phyloP scores from a whole-genome alignment of 805 yeast genomes.

The Candida nitratophila region DNA sequence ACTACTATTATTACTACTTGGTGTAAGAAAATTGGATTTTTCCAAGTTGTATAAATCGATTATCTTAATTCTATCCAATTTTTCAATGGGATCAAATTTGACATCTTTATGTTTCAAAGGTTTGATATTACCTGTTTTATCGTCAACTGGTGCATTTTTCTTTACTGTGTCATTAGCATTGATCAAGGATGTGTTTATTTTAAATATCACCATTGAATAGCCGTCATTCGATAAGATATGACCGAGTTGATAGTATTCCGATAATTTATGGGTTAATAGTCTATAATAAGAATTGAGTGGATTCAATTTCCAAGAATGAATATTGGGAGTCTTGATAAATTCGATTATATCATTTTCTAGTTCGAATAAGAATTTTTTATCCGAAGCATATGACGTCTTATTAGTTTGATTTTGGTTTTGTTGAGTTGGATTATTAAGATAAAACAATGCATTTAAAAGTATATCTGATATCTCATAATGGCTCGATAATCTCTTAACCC shows the following conservation, averaged over 20 bases:
- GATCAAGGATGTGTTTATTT: slow-evolving; percentile 28
- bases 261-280: slow-evolving; percentile 60
- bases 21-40: slow-evolving; percentile 4
- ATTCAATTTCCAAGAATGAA: slow-evolving; percentile 35
- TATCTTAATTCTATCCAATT: slow-evolving; percentile 23
- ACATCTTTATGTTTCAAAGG: slow-evolving; percentile 24
- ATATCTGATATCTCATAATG: slow-evolving; percentile 21
- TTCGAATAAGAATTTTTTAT: slow-evolving; percentile 41
- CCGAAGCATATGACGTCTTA: slow-evolving; percentile 12
- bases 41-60: slow-evolving; percentile 17
- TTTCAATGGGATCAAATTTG: slow-evolving; percentile 25
- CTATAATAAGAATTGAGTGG: slow-evolving; percentile 67
- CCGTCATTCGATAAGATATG: slow-evolving; percentile 51
- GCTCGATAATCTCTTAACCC: not conserved
- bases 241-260: slow-evolving; percentile 56
- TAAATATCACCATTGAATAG: slow-evolving; percentile 34
- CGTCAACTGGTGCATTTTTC: slow-evolving; percentile 22
- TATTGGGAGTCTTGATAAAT: slow-evolving; percentile 34
- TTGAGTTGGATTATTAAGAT: slow-evolving; percentile 13
- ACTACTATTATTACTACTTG: not conserved
- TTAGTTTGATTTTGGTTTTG: not conserved
- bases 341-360: slow-evolving; percentile 41
- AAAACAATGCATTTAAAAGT: slow-evolving; percentile 23
- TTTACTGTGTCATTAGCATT: slow-evolving; percentile 28
- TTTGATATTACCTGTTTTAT: slow-evolving; percentile 22